Base-by-base conservation (phyloP, 176 grass and related monocot species). In the Pontederia crassipes region DNA sequence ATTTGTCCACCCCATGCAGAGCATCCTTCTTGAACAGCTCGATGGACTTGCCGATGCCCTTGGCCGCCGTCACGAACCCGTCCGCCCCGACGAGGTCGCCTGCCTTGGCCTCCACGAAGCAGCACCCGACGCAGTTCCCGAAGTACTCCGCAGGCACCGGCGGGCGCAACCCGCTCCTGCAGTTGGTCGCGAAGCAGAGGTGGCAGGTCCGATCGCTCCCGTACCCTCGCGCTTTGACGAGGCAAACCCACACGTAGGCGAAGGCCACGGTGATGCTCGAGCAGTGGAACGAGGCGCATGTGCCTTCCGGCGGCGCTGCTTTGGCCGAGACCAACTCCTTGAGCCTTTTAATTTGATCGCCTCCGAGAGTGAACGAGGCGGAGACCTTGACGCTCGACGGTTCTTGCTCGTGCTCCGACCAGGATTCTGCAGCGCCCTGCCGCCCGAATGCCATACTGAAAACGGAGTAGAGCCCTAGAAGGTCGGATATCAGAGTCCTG, bases 181-280 rank as follows among this genome's bases (percentile, higher is more conserved):
- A 77, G 55, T 85, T 75, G 1, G 73, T 49, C 8, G 71, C 45
- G 59, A 89, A 75, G 0, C 17, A 13, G 4, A 85, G 0, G 47
- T 52, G 69, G 8, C 9, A 48, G 2, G 11, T 35, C 49, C 15
- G 27, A 0, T 67, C 17, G 26, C 40, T 9, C 20, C 18, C 14
- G 18, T 11, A 8, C 15, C 26, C 63, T 46, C 68, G 74, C 11
- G 68, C 72, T 18, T 60, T 55, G 48, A 59, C 58, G 57, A 79
- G 75, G 62, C 78, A 58, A 3, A 59, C 57, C 82, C 82, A 85
- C 17, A 72, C 47, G 49, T 76, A 59, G 27, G 70, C 72, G 55
- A 74, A 79, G 2, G 75, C n/a, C 17, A 74, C 68, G 0, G 82
- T 79, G n/a, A n/a, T n/a, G n/a, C n/a, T n/a, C n/a, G n/a, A n/a